Evolutionary conservation across 2,329 filamentous ascomycete genomes (phyloP).

Genomic region (Neofusicoccum cordaticola): DNA sequence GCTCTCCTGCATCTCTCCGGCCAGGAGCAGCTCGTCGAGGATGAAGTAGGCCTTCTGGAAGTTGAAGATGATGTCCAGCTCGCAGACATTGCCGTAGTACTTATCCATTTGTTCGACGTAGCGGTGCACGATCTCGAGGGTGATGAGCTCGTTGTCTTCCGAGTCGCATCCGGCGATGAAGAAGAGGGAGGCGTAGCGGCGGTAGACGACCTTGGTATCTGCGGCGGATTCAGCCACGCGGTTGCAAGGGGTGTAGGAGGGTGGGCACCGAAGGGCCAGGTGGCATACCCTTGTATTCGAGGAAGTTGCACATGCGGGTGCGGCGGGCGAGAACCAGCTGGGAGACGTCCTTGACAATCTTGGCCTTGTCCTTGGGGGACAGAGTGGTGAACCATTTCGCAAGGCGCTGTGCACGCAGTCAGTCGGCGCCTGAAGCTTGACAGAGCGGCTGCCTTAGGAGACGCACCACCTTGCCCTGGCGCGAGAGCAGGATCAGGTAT

Average conservation of each 20-base stretch:
- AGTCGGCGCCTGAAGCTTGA: slow-evolving; percentile 11
- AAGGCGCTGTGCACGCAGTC: slow-evolving; percentile 65
- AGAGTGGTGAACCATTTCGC: slow-evolving; percentile 99
- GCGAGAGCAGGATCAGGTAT: slow-evolving; percentile 94
- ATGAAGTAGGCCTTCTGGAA: slow-evolving; percentile 99
- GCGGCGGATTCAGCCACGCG: slow-evolving; percentile 25
- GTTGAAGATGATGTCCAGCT: slow-evolving; percentile 99
- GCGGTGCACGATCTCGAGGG: slow-evolving; percentile 96
- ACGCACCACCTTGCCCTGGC: slow-evolving; percentile 98
- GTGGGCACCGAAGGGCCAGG: slow-evolving; percentile 1
- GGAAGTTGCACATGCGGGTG: slow-evolving; percentile 99
- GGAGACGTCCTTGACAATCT: slow-evolving; percentile 99
- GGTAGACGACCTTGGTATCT: slow-evolving; percentile 99
- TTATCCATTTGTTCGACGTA: slow-evolving; percentile 99
- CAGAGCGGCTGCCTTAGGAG: slow-evolving; percentile 32
- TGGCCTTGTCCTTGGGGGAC: slow-evolving; percentile 96
- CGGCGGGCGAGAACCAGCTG: slow-evolving; percentile 93
- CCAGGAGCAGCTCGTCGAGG: slow-evolving; percentile 89
- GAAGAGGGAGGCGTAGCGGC: slow-evolving; percentile 96
- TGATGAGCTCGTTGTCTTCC: slow-evolving; percentile 98
- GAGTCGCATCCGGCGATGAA: slow-evolving; percentile 97
- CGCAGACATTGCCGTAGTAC: slow-evolving; percentile 99
- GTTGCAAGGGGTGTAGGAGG: slow-evolving; percentile 12
- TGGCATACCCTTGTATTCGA: slow-evolving; percentile 89
- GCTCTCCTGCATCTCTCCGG: slow-evolving; percentile 96